Conservation (phyloP, 306 rosid genomes). For the Cajanus cajan region DNA sequence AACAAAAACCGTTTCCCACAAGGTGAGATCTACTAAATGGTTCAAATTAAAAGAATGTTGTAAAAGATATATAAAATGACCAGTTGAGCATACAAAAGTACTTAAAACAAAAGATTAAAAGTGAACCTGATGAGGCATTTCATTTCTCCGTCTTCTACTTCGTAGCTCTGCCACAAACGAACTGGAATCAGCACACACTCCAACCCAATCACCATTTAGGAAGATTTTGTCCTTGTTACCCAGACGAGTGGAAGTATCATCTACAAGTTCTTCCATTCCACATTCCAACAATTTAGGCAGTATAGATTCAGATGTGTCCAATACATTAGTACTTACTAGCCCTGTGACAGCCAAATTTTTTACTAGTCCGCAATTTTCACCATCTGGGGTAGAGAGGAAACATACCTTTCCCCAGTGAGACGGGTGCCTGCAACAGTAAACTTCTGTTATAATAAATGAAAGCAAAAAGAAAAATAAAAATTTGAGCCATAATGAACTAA, state of each 20-base stretch:
- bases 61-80: background rate
- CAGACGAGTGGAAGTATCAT: conserved; percentile 60
- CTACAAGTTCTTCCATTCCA: conserved; percentile 78
- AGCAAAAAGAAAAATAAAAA: background rate
- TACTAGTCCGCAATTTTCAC: conserved; percentile 98
- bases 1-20: background rate
- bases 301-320: conserved; percentile 41
- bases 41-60: conserved; percentile 13
- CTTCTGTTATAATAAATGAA: conserved; percentile 24
- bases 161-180: conserved; percentile 62
- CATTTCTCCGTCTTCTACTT: conserved; percentile 57
- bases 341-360: conserved; percentile 88
- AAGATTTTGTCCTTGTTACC: conserved; percentile 66
- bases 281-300: conserved; percentile 46
- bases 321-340: conserved; percentile 60
- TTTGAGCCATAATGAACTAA: background rate
- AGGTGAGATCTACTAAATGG: background rate
- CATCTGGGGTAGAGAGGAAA: conserved; percentile 93
- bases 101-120: conserved; percentile 22
- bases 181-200: conserved; percentile 66
- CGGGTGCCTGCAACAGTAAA: conserved; percentile 81
- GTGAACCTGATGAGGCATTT: conserved; percentile 71
- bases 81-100: conserved; percentile 9
- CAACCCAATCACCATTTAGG: conserved; percentile 92
- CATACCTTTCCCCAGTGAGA: conserved; percentile 99